Evolutionary conservation across 495 filamentous ascomycete species (phyloP).

Genomic region (Pyronema omphalodes): DNA sequence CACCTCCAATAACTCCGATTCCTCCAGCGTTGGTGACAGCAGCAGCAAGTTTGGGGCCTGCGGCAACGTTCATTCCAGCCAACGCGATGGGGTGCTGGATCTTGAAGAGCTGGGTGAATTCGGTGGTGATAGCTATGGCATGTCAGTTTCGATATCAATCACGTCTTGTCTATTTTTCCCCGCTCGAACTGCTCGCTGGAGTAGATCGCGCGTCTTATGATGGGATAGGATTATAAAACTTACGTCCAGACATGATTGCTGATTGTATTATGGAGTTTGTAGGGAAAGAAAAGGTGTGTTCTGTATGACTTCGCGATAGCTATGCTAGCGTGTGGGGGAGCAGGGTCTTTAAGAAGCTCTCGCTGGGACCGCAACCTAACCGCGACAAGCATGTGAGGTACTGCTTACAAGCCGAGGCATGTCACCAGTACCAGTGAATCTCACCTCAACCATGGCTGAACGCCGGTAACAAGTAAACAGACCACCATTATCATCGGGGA

Average conservation of each 20-base stretch:
- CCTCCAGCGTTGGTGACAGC: conserved; percentile 95
- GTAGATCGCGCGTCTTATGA: neutral
- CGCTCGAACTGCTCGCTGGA: neutral
- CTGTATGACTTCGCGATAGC: neutral
- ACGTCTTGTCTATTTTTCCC: no score
- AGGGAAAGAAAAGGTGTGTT: neutral
- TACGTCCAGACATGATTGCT: conserved; percentile 5
- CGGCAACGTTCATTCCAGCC: conserved; percentile 98
- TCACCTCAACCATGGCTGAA: no score
- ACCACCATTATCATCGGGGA: no score
- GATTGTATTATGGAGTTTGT: neutral
- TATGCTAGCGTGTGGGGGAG: no score
- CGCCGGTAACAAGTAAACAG: no score
- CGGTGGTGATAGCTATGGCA: conserved; percentile 32
- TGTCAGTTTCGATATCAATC: neutral
- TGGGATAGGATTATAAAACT: conserved; percentile 1
- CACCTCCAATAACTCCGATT: conserved; percentile 86
- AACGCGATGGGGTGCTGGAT: conserved; percentile 94
- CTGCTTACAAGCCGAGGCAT: neutral
- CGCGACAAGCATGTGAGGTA: neutral
- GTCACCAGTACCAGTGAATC: neutral
- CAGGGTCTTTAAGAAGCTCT: no score
- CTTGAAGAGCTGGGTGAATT: conserved; percentile 81
- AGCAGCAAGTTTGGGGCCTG: conserved; percentile 88
- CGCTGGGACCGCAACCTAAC: no score